phyloP scores from a whole-genome alignment of 2,329 filamentous ascomycete species.

The Chaetomium sp. region DNA sequence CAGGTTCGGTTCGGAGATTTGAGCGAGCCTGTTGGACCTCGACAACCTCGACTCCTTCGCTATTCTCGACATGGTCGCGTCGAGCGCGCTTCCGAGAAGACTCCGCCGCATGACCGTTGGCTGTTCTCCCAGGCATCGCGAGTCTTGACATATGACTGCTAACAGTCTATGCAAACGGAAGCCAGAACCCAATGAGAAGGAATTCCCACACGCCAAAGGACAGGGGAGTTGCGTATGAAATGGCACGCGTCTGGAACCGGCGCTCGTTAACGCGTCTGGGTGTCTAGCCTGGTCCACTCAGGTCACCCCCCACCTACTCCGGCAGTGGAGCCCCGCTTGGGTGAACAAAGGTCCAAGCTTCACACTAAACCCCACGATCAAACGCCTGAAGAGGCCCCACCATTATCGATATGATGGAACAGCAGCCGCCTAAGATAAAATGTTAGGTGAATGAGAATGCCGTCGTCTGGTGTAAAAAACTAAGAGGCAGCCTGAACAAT shows the following conservation, averaged over 20 bases:
- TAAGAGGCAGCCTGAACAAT: not conserved
- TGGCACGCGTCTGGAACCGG: not conserved
- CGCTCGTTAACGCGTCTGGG: constrained; percentile 2
- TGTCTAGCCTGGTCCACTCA: constrained; percentile 1
- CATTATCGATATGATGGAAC: constrained; percentile 5
- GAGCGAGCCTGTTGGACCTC: constrained; percentile 48
- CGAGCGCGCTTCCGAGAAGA: constrained; percentile 48
- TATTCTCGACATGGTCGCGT: constrained; percentile 39
- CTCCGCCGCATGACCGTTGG: constrained; percentile 32
- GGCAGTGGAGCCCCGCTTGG: constrained; percentile 1
- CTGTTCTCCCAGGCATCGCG: constrained; percentile 38
- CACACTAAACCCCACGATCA: constrained; percentile 13
- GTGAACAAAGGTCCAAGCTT: not conserved
- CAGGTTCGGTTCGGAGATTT: constrained; percentile 44
- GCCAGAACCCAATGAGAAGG: not conserved
- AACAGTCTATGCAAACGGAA: not conserved
- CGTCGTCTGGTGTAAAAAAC: not conserved
- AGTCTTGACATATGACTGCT: too few relatives aligned
- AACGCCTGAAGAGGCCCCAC: not conserved
- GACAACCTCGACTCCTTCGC: constrained; percentile 41
- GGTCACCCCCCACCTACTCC: too few relatives aligned
- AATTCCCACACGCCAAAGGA: not conserved
- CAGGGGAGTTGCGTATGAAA: not conserved
- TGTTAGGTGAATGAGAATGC: not conserved
- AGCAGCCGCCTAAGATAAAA: not conserved